These are phyloP conservation scores for Alternaria longipes DNA, from an alignment of 2,329 filamentous ascomycete species.

Conservation along the genomic window DNA sequence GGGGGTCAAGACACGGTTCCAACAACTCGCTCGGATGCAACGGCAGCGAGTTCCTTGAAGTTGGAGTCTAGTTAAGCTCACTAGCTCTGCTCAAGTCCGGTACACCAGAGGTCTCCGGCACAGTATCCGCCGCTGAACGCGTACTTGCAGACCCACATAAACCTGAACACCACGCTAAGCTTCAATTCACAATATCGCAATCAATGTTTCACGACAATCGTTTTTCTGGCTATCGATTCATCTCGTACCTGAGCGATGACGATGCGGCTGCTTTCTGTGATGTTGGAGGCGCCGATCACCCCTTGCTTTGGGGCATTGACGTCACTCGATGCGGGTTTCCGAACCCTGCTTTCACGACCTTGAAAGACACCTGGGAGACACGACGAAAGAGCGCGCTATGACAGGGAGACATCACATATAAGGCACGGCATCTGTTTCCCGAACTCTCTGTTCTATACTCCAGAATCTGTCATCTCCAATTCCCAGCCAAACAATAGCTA, in stretches of 20 bases:
- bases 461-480: neutral
- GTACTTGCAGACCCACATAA: slow-evolving; percentile 26
- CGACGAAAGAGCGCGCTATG: neutral
- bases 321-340: slow-evolving; percentile 23
- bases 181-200: neutral
- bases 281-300: slow-evolving; percentile 16
- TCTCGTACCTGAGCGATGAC: slow-evolving; percentile 10
- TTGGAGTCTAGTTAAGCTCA: slow-evolving; percentile 30
- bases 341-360: slow-evolving; percentile 14
- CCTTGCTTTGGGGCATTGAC: slow-evolving; percentile 19
- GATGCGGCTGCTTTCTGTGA: slow-evolving; percentile 12
- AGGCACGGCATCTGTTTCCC: slow-evolving; percentile 1
- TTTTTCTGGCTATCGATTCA: neutral
- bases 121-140: slow-evolving; percentile 5
- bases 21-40: neutral
- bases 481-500: neutral
- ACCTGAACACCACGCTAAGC: slow-evolving; percentile 7
- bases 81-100: slow-evolving; percentile 23
- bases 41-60: slow-evolving; percentile 1
- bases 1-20: neutral
- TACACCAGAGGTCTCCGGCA: slow-evolving; percentile 19
- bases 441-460: neutral
- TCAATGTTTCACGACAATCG: slow-evolving; percentile 1
- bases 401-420: slow-evolving; percentile 4
- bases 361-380: neutral